A percentile compares a stretch with the other conserved stretches of the same genome.
phyloP scores from a whole-genome alignment of 2,329 filamentous ascomycete genomes.

The Cryphonectria radicalis region DNA sequence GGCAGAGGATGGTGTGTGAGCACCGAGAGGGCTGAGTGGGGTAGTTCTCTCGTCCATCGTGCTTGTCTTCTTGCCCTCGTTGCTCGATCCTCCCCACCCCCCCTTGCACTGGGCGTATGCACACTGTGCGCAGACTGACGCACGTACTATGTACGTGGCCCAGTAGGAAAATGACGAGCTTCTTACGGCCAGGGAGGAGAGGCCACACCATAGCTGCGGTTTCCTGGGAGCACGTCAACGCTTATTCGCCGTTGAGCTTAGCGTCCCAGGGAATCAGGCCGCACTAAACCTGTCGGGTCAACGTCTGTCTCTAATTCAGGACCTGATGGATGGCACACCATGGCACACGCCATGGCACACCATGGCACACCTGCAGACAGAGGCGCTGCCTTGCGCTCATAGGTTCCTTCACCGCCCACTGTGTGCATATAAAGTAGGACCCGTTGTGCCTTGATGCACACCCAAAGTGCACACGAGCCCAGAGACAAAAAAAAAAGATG shows the following conservation, averaged over 20 bases:
- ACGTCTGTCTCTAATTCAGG: constrained; percentile 17
- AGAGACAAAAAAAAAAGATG: neutral
- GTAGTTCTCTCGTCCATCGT: neutral
- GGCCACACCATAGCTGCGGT: neutral
- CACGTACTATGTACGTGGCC: neutral
- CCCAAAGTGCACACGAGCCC: no score
- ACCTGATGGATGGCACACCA: constrained; percentile 18
- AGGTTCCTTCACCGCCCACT: constrained; percentile 10
- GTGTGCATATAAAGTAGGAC: neutral
- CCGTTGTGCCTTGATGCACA: neutral
- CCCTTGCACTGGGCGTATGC: neutral
- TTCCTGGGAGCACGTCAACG: neutral
- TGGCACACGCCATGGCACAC: constrained; percentile 1
- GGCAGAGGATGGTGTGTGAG: constrained; percentile 6
- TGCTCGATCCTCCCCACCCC: no score
- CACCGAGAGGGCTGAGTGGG: neutral
- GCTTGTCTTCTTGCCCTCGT: neutral
- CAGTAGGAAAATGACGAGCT: constrained; percentile 9
- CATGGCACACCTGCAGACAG: constrained; percentile 14
- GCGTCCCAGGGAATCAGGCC: constrained; percentile 10
- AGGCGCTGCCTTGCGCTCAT: constrained; percentile 6
- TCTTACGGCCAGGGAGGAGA: neutral
- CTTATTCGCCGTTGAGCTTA: constrained; percentile 17
- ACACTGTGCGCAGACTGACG: neutral
- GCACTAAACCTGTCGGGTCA: constrained; percentile 5